These are phyloP conservation scores for Aspergillus thermomutatus DNA, from an alignment of 2,329 filamentous ascomycete genomes.

Conservation along the genomic window DNA sequence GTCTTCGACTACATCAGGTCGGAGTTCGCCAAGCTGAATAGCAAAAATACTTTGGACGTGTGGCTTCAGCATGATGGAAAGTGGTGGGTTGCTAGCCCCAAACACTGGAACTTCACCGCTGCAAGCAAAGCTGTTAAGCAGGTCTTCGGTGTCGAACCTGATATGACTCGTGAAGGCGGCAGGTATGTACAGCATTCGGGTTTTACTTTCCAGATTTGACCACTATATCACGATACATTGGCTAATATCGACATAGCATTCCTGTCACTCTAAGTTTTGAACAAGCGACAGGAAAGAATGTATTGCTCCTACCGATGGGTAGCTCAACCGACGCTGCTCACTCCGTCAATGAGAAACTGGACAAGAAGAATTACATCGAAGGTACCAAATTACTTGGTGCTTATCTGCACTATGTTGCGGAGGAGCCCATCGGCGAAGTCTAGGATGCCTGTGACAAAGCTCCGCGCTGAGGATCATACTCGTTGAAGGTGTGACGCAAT, in stretches of 20 bases:
- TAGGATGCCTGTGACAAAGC: slow-evolving; percentile 5
- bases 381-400: slow-evolving; percentile 93
- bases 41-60: slow-evolving; percentile 87
- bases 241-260: slow-evolving; percentile 61
- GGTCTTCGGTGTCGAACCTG: slow-evolving; percentile 89
- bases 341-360: slow-evolving; percentile 97
- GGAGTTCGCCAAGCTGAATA: slow-evolving; percentile 79
- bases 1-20: slow-evolving; percentile 82
- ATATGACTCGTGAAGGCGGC: slow-evolving; percentile 94
- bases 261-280: slow-evolving; percentile 97
- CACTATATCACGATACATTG: slow-evolving; percentile 3
- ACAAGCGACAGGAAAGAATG: slow-evolving; percentile 96
- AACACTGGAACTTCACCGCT: slow-evolving; percentile 98
- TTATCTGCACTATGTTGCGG: slow-evolving; percentile 93
- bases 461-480: not conserved
- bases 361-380: slow-evolving; percentile 96
- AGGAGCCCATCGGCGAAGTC: slow-evolving; percentile 62
- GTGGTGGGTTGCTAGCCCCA: slow-evolving; percentile 97
- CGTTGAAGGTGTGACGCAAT: not conserved
- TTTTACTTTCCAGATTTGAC: not conserved
- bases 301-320: slow-evolving; percentile 92
- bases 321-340: slow-evolving; percentile 95
- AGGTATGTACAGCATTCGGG: slow-evolving; percentile 51
- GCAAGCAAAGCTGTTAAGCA: slow-evolving; percentile 94
- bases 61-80: slow-evolving; percentile 86